phyloP scores from a whole-genome alignment of 495 filamentous ascomycete species.

The Lophium mytilinum region DNA sequence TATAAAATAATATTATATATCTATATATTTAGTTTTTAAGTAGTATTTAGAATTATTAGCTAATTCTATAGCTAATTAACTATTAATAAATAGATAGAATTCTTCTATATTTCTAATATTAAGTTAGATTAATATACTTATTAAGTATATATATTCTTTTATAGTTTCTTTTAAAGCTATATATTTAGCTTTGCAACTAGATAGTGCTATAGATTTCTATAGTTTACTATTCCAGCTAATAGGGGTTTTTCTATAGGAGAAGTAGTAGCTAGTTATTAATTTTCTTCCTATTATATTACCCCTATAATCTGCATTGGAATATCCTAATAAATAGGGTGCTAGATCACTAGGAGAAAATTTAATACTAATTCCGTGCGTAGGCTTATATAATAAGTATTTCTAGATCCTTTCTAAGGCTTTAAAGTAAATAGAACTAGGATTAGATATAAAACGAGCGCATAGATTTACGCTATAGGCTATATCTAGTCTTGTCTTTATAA shows the following conservation, averaged over 20 bases:
- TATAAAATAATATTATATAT: neutral
- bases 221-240: too few species aligned
- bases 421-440: too few species aligned
- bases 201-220: too few species aligned
- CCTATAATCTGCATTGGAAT: neutral
- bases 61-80: neutral
- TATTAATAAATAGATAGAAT: neutral
- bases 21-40: neutral
- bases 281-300: neutral
- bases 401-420: too few species aligned
- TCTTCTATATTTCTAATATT: neutral
- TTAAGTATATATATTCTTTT: slow-evolving; percentile 22
- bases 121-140: slow-evolving; percentile 1
- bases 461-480: too few species aligned
- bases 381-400: too few species aligned
- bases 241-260: too few species aligned
- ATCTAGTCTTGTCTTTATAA: too few species aligned
- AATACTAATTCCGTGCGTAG: too few species aligned
- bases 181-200: slow-evolving; percentile 5
- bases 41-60: neutral
- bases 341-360: neutral
- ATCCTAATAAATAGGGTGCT: neutral
- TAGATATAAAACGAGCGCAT: too few species aligned
- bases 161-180: slow-evolving; percentile 20
- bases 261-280: neutral